Percentiles rank a stretch among this genome's conserved stretches.
Evolutionary conservation across 495 filamentous ascomycete species (phyloP).

Genomic region (Chlorociboria aeruginascens): DNA sequence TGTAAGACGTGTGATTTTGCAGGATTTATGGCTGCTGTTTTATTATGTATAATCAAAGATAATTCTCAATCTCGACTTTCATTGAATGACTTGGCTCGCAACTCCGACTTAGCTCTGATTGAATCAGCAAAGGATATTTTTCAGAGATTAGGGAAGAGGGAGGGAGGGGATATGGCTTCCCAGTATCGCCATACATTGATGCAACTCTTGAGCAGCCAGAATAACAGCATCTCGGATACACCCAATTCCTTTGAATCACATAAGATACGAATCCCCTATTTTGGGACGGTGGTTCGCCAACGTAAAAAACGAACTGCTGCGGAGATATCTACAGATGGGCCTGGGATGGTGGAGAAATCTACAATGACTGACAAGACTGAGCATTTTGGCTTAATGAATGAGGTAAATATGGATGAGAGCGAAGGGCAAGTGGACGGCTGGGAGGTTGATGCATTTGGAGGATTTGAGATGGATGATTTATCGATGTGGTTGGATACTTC

Average conservation of each 20-base stretch:
- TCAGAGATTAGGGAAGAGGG: not conserved
- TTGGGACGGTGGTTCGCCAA: not conserved
- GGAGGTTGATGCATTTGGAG: too few species aligned
- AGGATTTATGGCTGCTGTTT: slow-evolving; percentile 8
- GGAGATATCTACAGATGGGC: not conserved
- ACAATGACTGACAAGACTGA: too few species aligned
- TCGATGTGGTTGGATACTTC: too few species aligned
- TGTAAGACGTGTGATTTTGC: slow-evolving; percentile 14
- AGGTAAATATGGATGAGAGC: too few species aligned
- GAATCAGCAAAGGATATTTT: not conserved
- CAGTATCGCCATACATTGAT: not conserved
- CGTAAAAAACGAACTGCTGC: not conserved
- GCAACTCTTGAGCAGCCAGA: not conserved
- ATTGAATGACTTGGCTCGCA: not conserved
- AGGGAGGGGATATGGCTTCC: not conserved
- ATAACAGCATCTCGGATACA: not conserved
- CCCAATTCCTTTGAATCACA: not conserved
- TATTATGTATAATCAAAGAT: slow-evolving; percentile 2
- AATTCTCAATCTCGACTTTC: not conserved
- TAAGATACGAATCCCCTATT: slow-evolving; percentile 1
- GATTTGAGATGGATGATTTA: too few species aligned
- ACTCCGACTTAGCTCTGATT: not conserved
- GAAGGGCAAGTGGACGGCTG: too few species aligned
- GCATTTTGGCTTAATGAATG: too few species aligned
- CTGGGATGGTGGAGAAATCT: too few species aligned